Evolutionary conservation across 2,329 filamentous ascomycete species (phyloP), one percentile per base, ranked within the genome.

Genomic region (Fusarium chaquense): DNA sequence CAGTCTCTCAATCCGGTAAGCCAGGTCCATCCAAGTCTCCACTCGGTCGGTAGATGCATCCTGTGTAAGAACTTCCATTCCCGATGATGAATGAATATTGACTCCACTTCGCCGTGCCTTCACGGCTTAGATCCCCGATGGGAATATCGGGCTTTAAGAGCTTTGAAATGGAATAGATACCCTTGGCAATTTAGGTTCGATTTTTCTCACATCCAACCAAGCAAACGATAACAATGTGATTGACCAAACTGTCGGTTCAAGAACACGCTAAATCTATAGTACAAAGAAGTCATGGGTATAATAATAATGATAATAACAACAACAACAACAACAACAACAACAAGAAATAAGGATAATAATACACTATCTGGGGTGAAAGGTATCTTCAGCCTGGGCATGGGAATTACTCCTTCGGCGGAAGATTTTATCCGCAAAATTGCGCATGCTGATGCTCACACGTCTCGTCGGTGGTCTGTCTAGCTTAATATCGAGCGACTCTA

Each of bases 321-420:
- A 32, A 20, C 20, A 20, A 20, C 20, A 20, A 20, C 20, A 20
- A 20, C 20, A 3, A 20, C 20, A 20, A 20, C 20, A 20, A 20
- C 20, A 20, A 20, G 12, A 12, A 32, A 32, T 32, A 32, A 56
- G 56, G 49, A 65, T 57, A 52, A 67, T 64, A 73, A 52, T 73
- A 72, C 60, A 74, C 73, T 67, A 75, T 65, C 46, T 73, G 74
- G 22, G 66, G 67, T 65, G 49, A 50, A 71, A 71, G 54, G 63
- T 44, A 50, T 75, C 69, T 51, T 75, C 73, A 53, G 57, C 62
- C 58, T 75, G 73, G 47, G 65, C 72, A 49, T 73, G 71, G 11
- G 73, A 75, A 60, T 73, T 74, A 46, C 72, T 73, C 52, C 70
- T 75, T 52, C 73, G 72, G 36, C 75, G 74, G 62, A 77, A 77